Conservation (phyloP, 2,329 filamentous ascomycete genomes). For the Sphaceloma murrayae region DNA sequence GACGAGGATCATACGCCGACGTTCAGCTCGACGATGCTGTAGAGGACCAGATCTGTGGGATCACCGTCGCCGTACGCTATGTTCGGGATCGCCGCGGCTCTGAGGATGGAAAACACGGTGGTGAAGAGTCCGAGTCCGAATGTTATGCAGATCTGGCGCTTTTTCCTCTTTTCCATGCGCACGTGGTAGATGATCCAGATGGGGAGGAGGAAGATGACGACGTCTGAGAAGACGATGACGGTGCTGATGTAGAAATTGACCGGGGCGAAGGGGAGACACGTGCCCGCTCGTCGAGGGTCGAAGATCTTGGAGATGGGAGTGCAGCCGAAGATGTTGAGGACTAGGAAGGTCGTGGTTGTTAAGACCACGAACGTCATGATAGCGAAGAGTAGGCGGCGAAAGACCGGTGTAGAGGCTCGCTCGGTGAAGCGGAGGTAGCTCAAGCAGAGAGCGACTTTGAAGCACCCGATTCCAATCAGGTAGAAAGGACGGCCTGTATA, state of each 20-base stretch:
- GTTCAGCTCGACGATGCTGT: constrained; percentile 10
- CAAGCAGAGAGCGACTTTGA: constrained; percentile 13
- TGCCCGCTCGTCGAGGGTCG: not conserved
- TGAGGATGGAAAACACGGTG: constrained; percentile 9
- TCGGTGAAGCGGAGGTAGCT: constrained; percentile 13
- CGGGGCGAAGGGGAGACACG: constrained; percentile 8
- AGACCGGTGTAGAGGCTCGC: not conserved
- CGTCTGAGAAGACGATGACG: constrained; percentile 3
- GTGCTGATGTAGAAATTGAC: constrained; percentile 15
- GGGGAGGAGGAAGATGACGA: constrained; percentile 7
- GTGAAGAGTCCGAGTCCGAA: constrained; percentile 13
- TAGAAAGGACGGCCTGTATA: constrained; percentile 14
- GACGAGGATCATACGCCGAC: constrained; percentile 11
- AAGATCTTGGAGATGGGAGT: constrained; percentile 11
- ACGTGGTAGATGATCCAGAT: constrained; percentile 8
- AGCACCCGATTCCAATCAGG: constrained; percentile 11
- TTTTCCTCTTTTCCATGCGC: constrained; percentile 1
- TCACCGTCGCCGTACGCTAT: constrained; percentile 12
- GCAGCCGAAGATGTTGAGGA: constrained; percentile 12
- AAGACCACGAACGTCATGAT: constrained; percentile 6
- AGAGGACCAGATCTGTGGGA: constrained; percentile 8
- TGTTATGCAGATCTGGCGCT: constrained; percentile 8
- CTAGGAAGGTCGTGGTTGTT: constrained; percentile 10
- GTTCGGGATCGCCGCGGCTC: constrained; percentile 6
- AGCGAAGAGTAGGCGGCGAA: not conserved